A percentile compares a stretch with the other conserved stretches of the same genome.
These are phyloP conservation scores for Baorangia bicolor DNA, from an alignment of 768 basidiomycete species.

Conservation along the genomic window DNA sequence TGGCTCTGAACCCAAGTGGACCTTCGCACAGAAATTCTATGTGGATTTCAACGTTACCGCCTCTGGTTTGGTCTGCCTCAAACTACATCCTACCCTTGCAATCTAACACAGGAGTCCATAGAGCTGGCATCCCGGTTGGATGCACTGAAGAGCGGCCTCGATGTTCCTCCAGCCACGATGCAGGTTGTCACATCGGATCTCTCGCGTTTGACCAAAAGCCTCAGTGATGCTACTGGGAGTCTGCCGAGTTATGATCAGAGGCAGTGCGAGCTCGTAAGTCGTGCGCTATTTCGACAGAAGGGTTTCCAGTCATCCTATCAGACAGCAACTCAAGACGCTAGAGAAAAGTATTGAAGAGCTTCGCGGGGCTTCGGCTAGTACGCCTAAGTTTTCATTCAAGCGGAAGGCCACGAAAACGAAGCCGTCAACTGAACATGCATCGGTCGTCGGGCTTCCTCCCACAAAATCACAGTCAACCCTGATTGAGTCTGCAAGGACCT, in stretches of 20 bases:
- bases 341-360: slow-evolving; percentile 56
- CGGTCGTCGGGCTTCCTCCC: background rate
- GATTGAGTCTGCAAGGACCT: slow-evolving; percentile 34
- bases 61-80: slow-evolving; percentile 22
- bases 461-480: background rate
- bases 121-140: slow-evolving; percentile 51
- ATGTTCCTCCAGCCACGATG: slow-evolving; percentile 36
- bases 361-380: slow-evolving; percentile 43
- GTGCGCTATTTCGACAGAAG: background rate
- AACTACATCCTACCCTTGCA: background rate
- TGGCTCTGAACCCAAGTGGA: slow-evolving; percentile 24
- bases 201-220: slow-evolving; percentile 57
- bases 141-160: slow-evolving; percentile 31
- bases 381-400: slow-evolving; percentile 71
- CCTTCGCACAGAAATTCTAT: slow-evolving; percentile 31
- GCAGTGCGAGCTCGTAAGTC: slow-evolving; percentile 63
- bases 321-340: slow-evolving; percentile 64
- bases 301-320: slow-evolving; percentile 11
- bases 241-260: slow-evolving; percentile 75
- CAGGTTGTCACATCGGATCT: slow-evolving; percentile 49
- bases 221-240: slow-evolving; percentile 62
- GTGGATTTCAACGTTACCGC: slow-evolving; percentile 22
- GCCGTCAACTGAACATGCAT: slow-evolving; percentile 1
- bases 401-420: slow-evolving; percentile 36
- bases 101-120: slow-evolving; percentile 29